Conservation (phyloP, 176 grass and related monocot genomes). For the Poa annua region DNA sequence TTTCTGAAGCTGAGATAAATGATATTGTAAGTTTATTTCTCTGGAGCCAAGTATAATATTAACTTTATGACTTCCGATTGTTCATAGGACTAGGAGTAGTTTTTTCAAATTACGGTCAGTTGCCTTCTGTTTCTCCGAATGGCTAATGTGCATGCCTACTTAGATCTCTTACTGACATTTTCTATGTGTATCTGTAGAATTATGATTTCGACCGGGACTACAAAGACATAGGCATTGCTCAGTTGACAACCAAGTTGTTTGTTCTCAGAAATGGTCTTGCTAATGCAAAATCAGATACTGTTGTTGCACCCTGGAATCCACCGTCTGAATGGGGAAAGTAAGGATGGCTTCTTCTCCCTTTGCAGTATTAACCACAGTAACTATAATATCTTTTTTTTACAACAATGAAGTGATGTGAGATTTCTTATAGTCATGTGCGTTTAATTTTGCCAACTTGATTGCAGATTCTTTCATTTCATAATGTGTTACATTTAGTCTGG, state of each 20-base stretch:
- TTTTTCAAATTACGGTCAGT: slow-evolving; percentile 31
- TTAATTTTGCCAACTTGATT: slow-evolving; percentile 30
- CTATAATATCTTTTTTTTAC: background rate
- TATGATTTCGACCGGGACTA: slow-evolving; percentile 99
- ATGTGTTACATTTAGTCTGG: slow-evolving; percentile 6
- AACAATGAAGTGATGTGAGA: slow-evolving; percentile 15
- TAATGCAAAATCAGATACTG: slow-evolving; percentile 89
- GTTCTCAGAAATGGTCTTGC: slow-evolving; percentile 85
- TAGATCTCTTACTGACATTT: slow-evolving; percentile 43
- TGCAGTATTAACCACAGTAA: slow-evolving; percentile 16
- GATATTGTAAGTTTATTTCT: slow-evolving; percentile 73
- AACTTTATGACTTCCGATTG: slow-evolving; percentile 33
- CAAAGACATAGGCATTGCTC: slow-evolving; percentile 90
- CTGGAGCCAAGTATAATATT: slow-evolving; percentile 39
- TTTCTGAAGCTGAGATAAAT: slow-evolving; percentile 93
- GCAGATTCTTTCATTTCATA: slow-evolving; percentile 30
- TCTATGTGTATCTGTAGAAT: slow-evolving; percentile 59
- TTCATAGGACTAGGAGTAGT: slow-evolving; percentile 5
- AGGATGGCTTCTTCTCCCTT: slow-evolving; percentile 49
- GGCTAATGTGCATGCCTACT: slow-evolving; percentile 25
- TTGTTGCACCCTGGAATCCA: slow-evolving; percentile 94
- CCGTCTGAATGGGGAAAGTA: slow-evolving; percentile 99
- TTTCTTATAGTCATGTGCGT: slow-evolving; percentile 12
- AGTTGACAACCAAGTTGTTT: slow-evolving; percentile 87
- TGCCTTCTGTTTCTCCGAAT: slow-evolving; percentile 14